Evolutionary conservation across 2,329 filamentous ascomycete genomes (phyloP), one percentile per base, ranked within the genome.

Genomic region (Alternaria metachromatica): DNA sequence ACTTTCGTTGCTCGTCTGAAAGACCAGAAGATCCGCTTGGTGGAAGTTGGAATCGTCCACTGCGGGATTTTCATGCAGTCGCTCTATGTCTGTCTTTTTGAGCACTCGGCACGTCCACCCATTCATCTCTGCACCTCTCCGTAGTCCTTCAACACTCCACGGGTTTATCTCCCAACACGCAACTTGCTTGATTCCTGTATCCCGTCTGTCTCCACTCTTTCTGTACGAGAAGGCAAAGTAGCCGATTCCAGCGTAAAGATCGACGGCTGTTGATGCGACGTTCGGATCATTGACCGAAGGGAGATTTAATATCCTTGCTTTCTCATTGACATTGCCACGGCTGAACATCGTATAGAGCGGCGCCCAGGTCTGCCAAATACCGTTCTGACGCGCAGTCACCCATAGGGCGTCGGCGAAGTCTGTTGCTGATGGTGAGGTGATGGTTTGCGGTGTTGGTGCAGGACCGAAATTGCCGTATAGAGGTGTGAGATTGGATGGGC

Each of bases 301-400:
- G 2, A 86, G 68, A 0, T 76, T 77, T 5, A 97, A 80, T 1
- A 97, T 80, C 12, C 95, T 85, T 0, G 91, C 89, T 78, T 97
- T 98, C 80, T 98, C 95, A 55, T 89, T 91, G 63, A 97, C 84
- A 79, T 97, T 98, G 4, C 95, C 94, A 2, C 94, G 87, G 66
- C 91, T 94, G 78, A 98, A 98, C 94, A 97, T 97, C 25, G 94
- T 97, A 85, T 93, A 94, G 1, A 90, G 81, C 13, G 95, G 95
- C 1, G 94, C 92, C 94, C 94, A 98, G 2, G 87, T 90, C 82
- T 98, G 95, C 37, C 83, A 81, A 62, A 98, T 91, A 3, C 90
- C 91, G 62, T 87, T 85, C 77, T 97, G 94, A 56, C 86, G 88
- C 5, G 91, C 90, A 12, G 85, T 87, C 1, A 92, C 91, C 95